Base-by-base conservation (phyloP, 352 stramenopile genomes). In the Phytophthora lateralis region DNA sequence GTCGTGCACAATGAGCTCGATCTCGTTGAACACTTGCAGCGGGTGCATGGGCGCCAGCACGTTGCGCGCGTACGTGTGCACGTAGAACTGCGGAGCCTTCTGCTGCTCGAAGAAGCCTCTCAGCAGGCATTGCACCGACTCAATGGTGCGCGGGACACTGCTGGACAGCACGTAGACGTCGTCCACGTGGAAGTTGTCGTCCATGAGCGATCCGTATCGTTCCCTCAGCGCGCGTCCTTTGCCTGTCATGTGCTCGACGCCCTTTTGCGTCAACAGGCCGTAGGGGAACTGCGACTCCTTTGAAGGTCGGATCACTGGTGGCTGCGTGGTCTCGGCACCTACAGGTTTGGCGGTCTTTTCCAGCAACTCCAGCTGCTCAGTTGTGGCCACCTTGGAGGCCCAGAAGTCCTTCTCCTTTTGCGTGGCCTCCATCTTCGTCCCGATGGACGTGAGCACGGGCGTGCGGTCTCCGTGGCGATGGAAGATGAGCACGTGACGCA, bases 381-480 rank as follows among this genome's bases (percentile, higher is more conserved):
- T 12, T 20, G 79, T 90, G 1, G 83, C 80, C 30, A 92, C 64
- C 35, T 75, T 72, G 17, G 73, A 74, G 21, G 41, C 57, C 86
- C 84, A 95, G 52, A 90, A 91, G 18, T 72, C 71, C 38, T 71
- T 69, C 53, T 93, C 84, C 27, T 83, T 70, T 1, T 63, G 53
- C 27, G 78, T 86, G 62, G 80, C 78, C 29, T 62, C 42, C 58
- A 82, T 76, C 45, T 86, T 85, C 12, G 66, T 58, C 27, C 81
- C 78, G 38, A 90, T 78, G 21, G 71, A 59, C 24, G 78, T 81
- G 34, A 93, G 71, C 51, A 95, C 77, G 5, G 86, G 86, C 50
- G 84, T 80, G 43, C 86, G 82, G 61, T 95, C 86, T 48, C 86
- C 86, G 50, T 93, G 86, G 52, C 86, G 86, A 52, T 93, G 84